Percentiles rank a stretch among this genome's conserved stretches.
These are phyloP conservation scores for Leccinum pellstonianum DNA, from an alignment of 768 basidiomycete genomes.

Conservation along the genomic window DNA sequence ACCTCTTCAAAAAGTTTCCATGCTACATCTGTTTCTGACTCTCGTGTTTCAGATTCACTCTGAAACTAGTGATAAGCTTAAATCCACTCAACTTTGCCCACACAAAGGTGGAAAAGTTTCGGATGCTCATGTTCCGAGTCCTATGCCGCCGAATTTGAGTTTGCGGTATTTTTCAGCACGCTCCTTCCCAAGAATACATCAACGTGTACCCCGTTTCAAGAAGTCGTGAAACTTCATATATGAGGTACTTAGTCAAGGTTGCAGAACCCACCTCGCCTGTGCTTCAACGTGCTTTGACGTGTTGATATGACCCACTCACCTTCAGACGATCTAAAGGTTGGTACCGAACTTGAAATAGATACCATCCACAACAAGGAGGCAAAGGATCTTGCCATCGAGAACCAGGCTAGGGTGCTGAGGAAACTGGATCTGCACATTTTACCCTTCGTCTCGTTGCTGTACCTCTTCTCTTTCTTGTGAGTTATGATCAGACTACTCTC, in stretches of 20 bases:
- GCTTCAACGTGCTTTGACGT: background rate
- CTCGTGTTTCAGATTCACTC: background rate
- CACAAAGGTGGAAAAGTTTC: background rate
- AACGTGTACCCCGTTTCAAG: background rate
- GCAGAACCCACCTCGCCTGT: background rate
- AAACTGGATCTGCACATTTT: background rate
- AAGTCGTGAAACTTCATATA: background rate
- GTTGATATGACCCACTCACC: conserved; percentile 5
- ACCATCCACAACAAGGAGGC: conserved; percentile 12
- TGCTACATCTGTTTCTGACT: background rate
- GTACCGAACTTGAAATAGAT: conserved; percentile 1
- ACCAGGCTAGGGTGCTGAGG: background rate
- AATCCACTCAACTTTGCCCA: background rate
- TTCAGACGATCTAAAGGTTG: background rate
- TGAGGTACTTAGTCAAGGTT: background rate
- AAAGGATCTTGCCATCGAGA: background rate
- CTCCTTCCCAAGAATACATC: background rate
- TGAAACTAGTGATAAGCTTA: background rate
- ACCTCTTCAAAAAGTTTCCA: background rate
- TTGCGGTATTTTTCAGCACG: background rate
- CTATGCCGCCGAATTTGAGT: background rate
- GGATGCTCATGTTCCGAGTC: background rate
- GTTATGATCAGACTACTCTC: background rate
- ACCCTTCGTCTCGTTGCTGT: background rate
- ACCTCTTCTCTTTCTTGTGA: background rate